These are phyloP conservation scores for Lepiota venenata DNA, from an alignment of 768 basidiomycete genomes.

Conservation along the genomic window DNA sequence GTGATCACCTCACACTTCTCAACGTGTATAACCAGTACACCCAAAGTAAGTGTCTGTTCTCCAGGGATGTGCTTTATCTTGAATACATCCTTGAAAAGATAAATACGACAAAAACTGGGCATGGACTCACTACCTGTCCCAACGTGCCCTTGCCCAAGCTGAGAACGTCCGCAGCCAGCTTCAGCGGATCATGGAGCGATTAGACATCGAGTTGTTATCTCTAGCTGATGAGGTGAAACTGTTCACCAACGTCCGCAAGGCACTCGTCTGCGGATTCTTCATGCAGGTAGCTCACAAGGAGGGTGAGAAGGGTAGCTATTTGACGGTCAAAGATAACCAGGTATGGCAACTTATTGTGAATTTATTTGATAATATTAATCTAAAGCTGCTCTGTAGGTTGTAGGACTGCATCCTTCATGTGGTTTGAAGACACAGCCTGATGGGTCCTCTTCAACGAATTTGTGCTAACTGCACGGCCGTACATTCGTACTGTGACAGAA, in stretches of 20 bases:
- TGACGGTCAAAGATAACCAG: slow-evolving; percentile 96
- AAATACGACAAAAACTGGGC: slow-evolving; percentile 82
- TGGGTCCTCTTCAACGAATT: slow-evolving; percentile 89
- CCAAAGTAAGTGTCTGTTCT: slow-evolving; percentile 50
- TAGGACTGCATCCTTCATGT: slow-evolving; percentile 77
- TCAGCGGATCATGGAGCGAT: slow-evolving; percentile 88
- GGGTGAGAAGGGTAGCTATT: slow-evolving; percentile 82
- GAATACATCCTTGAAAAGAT: slow-evolving; percentile 39
- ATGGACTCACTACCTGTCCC: slow-evolving; percentile 86
- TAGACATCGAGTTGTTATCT: slow-evolving; percentile 73
- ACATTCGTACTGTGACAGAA: slow-evolving; percentile 90
- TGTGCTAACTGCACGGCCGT: slow-evolving; percentile 83
- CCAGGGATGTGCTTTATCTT: neutral
- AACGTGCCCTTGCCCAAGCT: slow-evolving; percentile 80
- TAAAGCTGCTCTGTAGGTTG: slow-evolving; percentile 38
- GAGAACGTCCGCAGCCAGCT: slow-evolving; percentile 92
- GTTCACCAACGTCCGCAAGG: slow-evolving; percentile 73
- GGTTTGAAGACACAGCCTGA: slow-evolving; percentile 78
- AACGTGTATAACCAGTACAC: slow-evolving; percentile 96
- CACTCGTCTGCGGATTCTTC: slow-evolving; percentile 91
- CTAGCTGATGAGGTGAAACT: slow-evolving; percentile 67
- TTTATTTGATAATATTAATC: neutral
- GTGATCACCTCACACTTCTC: slow-evolving; percentile 93
- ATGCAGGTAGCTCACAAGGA: slow-evolving; percentile 98
- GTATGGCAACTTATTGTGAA: slow-evolving; percentile 29